A percentile compares a stretch with the other conserved stretches of the same genome.
phyloP scores from a whole-genome alignment of 148 eudicot species.

The Rhododendron simsii region DNA sequence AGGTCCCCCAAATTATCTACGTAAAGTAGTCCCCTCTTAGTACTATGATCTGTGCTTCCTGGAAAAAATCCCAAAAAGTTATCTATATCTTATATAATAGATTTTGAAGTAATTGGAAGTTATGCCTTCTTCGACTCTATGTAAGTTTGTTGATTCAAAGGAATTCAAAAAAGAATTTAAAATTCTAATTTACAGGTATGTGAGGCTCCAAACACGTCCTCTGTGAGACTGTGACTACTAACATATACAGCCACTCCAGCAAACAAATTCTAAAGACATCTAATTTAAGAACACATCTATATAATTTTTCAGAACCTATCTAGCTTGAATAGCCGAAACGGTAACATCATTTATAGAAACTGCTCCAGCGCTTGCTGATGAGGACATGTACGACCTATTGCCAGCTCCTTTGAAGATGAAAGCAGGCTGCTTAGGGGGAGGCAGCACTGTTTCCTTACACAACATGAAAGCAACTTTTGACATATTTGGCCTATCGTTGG shows the following conservation, averaged over 20 bases:
- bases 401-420: slow-evolving; percentile 23
- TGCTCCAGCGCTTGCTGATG: slow-evolving; percentile 16
- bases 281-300: background rate
- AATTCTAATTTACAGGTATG: background rate
- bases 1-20: background rate
- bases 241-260: background rate
- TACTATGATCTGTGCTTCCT: no score
- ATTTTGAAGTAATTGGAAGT: background rate
- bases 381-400: slow-evolving; percentile 12
- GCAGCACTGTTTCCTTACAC: slow-evolving; percentile 34
- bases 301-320: background rate
- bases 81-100: background rate
- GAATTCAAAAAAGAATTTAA: background rate
- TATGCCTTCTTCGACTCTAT: background rate
- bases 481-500: slow-evolving; percentile 52
- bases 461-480: slow-evolving; percentile 42
- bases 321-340: background rate
- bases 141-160: background rate
- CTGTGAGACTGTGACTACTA: no score
- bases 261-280: background rate
- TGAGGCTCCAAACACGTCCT: no score
- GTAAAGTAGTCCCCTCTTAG: background rate
- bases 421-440: slow-evolving; percentile 47
- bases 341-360: background rate
- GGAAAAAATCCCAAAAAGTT: background rate